These are phyloP conservation scores for Ascochyta pisi DNA, from an alignment of 2,329 filamentous ascomycete genomes.

Conservation along the genomic window DNA sequence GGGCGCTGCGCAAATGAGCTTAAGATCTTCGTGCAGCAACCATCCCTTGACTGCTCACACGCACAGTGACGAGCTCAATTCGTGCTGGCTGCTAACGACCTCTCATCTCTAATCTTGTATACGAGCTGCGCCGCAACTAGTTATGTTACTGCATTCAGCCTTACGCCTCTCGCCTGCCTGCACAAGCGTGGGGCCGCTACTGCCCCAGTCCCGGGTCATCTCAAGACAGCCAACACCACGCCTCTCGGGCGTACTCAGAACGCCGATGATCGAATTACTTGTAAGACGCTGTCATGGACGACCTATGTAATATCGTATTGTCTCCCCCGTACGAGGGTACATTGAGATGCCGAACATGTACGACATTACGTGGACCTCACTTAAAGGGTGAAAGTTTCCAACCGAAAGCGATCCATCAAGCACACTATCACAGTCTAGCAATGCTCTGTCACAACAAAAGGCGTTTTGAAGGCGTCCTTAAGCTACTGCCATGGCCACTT, in stretches of 20 bases:
- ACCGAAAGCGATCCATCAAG: neutral
- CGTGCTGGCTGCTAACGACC: neutral
- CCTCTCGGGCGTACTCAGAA: neutral
- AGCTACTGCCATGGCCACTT: slow-evolving; percentile 21
- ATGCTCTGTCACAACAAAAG: slow-evolving; percentile 1
- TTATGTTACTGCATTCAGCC: slow-evolving; percentile 9
- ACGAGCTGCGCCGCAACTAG: slow-evolving; percentile 4
- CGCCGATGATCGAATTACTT: neutral
- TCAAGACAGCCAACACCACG: neutral
- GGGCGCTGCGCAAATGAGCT: neutral
- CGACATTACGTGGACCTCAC: neutral
- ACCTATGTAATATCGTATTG: neutral
- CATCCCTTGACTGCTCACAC: neutral
- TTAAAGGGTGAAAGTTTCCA: neutral
- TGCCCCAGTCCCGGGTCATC: slow-evolving; percentile 1
- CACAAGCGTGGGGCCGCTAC: neutral
- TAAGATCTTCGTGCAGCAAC: neutral
- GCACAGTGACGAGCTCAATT: neutral
- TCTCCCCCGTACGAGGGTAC: neutral
- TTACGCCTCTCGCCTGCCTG: slow-evolving; percentile 10
- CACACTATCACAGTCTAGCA: neutral
- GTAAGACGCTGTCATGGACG: slow-evolving; percentile 1
- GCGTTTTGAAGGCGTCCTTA: slow-evolving; percentile 17
- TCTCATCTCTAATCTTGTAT: neutral
- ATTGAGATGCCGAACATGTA: neutral